These are phyloP conservation scores for Xylaria sp. DNA, from an alignment of 2,329 filamentous ascomycete genomes.

Conservation along the genomic window DNA sequence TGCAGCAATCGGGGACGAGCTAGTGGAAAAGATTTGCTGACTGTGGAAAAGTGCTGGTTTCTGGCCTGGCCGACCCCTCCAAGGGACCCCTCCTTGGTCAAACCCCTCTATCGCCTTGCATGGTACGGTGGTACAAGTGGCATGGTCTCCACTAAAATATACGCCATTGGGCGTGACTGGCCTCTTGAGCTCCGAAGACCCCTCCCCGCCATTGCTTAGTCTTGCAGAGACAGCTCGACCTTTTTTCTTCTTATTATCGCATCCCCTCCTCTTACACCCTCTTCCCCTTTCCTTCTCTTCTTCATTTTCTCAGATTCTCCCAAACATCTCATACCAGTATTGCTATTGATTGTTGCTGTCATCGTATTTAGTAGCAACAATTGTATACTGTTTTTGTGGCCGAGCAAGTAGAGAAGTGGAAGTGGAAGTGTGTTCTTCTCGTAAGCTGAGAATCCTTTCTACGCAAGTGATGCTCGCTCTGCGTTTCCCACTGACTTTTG, in stretches of 20 bases:
- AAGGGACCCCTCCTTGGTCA: constrained; percentile 9
- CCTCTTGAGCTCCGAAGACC: constrained; percentile 37
- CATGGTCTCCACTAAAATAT: constrained; percentile 28
- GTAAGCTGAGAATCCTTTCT: constrained; percentile 38
- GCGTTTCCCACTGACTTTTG: constrained; percentile 26
- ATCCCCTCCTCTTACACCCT: constrained; percentile 33
- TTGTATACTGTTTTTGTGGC: constrained; percentile 35
- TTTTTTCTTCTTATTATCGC: constrained; percentile 37
- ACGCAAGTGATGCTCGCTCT: not conserved
- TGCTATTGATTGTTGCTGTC: constrained; percentile 39
- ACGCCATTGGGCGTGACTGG: constrained; percentile 31
- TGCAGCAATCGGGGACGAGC: constrained; percentile 30
- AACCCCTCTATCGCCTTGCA: constrained; percentile 30
- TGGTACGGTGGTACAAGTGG: constrained; percentile 21
- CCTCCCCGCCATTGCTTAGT: constrained; percentile 34
- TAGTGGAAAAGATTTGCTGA: constrained; percentile 37
- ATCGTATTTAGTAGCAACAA: constrained; percentile 24
- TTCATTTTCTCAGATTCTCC: constrained; percentile 30
- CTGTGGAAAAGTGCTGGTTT: constrained; percentile 24
- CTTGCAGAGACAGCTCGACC: constrained; percentile 23
- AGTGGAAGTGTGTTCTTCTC: constrained; percentile 44
- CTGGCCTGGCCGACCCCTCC: not conserved
- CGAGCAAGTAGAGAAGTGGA: constrained; percentile 41
- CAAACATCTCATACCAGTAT: constrained; percentile 32
- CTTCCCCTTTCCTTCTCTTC: constrained; percentile 27